Evolutionary conservation across 768 basidiomycete genomes (phyloP), one percentile per base, ranked within the genome.

Genomic region (Serpula lacrymans): DNA sequence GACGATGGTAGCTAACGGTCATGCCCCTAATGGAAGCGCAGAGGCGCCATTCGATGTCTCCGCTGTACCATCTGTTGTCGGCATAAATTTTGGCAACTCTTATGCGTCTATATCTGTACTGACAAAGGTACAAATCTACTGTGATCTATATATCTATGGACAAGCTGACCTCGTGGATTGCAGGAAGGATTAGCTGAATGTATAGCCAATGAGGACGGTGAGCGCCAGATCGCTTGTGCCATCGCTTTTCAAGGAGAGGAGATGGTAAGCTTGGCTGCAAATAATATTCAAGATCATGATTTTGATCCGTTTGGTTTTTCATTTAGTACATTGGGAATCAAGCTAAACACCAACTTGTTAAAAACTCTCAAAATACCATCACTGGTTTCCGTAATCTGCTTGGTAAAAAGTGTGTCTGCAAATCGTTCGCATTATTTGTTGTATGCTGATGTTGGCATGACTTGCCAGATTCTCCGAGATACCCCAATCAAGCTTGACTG

Each of bases 131-230:
- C 18, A 77, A n/a, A n/a, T n/a, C n/a, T n/a, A n/a, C n/a, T 57
- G 17, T 11, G 20, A 27, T 33, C 37, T 35, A 26, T 7, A 20
- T 12, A 26, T 18, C 30, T 38, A 18, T 25, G 32, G 33, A 36
- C 31, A 1, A 9, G 30, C 6, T 9, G 25, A 22, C 34, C 32
- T 41, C 31, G 40, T 36, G 24, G n/a, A n/a, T n/a, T 41, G 22
- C 47, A 94, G 91, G 92, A 96, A 65, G 89, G 89, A 10, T 70
- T 87, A 22, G 84, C 94, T 30, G 89, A 93, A 57, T 95, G 90
- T 59, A 97, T 98, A 46, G 96, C 94, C 5, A 98, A 97, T 60
- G 94, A 98, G 59, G 95, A 98, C 59, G 95, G 96, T 22, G 95
- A 97, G 59, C 84, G 96, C 23, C 95, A 99, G 68, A 98, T 99